Evolutionary conservation across 176 grass and related monocot genomes (phyloP).

Genomic region (Phragmites australis): DNA sequence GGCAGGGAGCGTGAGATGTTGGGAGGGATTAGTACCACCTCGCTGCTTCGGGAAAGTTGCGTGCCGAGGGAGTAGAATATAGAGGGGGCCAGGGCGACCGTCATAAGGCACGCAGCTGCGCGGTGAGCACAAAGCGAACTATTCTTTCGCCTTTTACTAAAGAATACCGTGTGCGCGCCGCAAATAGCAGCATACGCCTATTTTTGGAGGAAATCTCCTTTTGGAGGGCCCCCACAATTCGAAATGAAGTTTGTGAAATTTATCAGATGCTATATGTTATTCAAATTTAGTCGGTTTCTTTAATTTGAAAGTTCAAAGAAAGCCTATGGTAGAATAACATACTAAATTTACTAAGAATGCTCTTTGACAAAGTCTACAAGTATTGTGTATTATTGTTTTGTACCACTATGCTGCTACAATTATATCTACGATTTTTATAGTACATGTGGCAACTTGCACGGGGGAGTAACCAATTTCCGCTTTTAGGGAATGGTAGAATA

Average conservation of each 20-base stretch:
- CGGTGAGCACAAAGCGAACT: conserved; percentile 56
- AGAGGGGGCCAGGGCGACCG: neutral
- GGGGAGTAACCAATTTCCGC: too few relatives aligned
- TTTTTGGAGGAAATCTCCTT: conserved; percentile 34
- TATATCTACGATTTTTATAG: too few relatives aligned
- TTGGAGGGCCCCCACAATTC: neutral
- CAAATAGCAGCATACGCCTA: conserved; percentile 25
- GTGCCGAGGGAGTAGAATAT: neutral
- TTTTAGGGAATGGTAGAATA: too few relatives aligned
- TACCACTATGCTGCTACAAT: too few relatives aligned
- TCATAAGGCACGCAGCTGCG: conserved; percentile 29
- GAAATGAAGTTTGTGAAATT: neutral
- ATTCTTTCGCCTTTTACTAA: conserved; percentile 92
- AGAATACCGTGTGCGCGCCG: conserved; percentile 66
- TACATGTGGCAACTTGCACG: too few relatives aligned
- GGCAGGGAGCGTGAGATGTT: neutral
- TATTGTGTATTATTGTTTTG: too few relatives aligned
- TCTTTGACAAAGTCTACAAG: too few relatives aligned
- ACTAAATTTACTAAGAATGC: too few relatives aligned
- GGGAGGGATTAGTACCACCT: neutral
- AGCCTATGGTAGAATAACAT: too few relatives aligned
- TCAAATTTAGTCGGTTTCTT: too few relatives aligned
- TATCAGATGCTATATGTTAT: too few relatives aligned
- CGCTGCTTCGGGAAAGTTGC: neutral
- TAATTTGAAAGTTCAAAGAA: too few relatives aligned